phyloP scores from a whole-genome alignment of 2,329 filamentous ascomycete genomes.

The Apiospora malaysiana region DNA sequence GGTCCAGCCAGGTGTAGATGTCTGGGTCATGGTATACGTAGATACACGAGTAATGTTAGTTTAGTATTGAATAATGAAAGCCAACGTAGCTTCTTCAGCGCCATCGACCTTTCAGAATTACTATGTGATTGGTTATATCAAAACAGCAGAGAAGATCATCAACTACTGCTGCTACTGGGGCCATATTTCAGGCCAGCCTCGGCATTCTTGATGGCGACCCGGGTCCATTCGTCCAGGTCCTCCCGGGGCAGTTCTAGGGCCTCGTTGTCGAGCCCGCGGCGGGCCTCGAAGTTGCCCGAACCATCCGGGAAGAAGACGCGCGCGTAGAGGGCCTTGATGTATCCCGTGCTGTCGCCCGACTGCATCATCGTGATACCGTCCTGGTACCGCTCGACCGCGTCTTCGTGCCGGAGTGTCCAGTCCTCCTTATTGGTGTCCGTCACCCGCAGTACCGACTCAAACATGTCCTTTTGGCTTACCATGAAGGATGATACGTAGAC shows the following conservation, averaged over 20 bases:
- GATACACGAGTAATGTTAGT: background rate
- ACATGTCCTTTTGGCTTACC: slow-evolving; percentile 68
- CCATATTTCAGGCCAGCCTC: slow-evolving; percentile 32
- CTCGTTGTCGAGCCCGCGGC: slow-evolving; percentile 54
- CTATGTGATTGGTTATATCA: background rate
- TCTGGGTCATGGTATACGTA: background rate
- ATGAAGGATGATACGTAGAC: slow-evolving; percentile 63
- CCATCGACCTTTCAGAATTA: too few species aligned
- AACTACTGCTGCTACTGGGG: background rate
- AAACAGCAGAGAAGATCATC: background rate
- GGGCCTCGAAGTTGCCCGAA: slow-evolving; percentile 48
- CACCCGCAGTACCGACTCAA: slow-evolving; percentile 65
- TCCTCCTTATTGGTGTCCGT: slow-evolving; percentile 62
- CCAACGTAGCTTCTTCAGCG: too few species aligned
- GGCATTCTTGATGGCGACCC: slow-evolving; percentile 47
- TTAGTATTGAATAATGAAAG: background rate
- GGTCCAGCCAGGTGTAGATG: slow-evolving; percentile 23
- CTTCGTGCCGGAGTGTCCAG: slow-evolving; percentile 62
- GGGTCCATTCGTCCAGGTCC: slow-evolving; percentile 62
- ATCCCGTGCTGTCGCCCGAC: slow-evolving; percentile 50
- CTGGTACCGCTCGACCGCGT: slow-evolving; percentile 51
- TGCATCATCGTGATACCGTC: slow-evolving; percentile 53
- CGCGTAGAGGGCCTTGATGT: slow-evolving; percentile 58
- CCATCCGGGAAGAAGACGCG: slow-evolving; percentile 57
- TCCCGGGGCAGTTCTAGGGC: slow-evolving; percentile 63